phyloP scores from a whole-genome alignment of 1,284 basidiomycete genomes.

The Phellinidium pouzarii region DNA sequence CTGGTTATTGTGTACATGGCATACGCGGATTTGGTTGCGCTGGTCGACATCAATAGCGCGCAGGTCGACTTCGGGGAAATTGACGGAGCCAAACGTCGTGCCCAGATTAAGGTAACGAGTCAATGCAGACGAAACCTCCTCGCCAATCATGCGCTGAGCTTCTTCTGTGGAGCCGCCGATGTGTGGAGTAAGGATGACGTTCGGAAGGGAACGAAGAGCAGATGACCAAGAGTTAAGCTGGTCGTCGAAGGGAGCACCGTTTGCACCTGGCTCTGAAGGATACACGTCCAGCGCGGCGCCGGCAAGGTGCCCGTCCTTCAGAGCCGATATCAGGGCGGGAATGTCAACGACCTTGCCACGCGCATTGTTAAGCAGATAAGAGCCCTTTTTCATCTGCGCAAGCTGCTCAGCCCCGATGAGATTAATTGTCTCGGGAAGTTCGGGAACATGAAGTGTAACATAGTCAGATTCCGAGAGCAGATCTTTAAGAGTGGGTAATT shows the following conservation, averaged over 20 bases:
- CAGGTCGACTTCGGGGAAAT: constrained; percentile 98
- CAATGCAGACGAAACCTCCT: constrained; percentile 86
- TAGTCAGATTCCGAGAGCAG: constrained; percentile 86
- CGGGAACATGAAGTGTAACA: constrained; percentile 94
- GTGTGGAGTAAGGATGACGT: constrained; percentile 95
- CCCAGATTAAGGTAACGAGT: constrained; percentile 92
- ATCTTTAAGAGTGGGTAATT: constrained; percentile 77
- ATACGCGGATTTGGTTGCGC: constrained; percentile 79
- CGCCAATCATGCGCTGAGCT: constrained; percentile 95
- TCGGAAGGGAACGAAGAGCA: constrained; percentile 67
- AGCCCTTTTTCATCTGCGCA: constrained; percentile 88
- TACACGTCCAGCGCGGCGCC: constrained; percentile 96
- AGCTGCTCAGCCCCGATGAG: constrained; percentile 84
- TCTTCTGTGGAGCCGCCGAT: constrained; percentile 99
- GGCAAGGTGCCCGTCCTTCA: constrained; percentile 83
- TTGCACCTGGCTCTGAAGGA: constrained; percentile 87
- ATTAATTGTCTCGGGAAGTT: constrained; percentile 91
- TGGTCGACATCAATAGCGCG: constrained; percentile 87
- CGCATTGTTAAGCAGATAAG: constrained; percentile 98
- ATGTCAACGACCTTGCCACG: constrained; percentile 95
- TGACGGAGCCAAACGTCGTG: constrained; percentile 87
- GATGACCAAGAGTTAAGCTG: constrained; percentile 78
- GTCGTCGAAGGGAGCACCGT: constrained; percentile 85
- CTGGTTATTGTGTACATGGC: constrained; percentile 96
- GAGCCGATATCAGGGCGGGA: constrained; percentile 77